Evolutionary conservation across 2,329 filamentous ascomycete genomes (phyloP).

Genomic region (Pseudodiploospora longispora): DNA sequence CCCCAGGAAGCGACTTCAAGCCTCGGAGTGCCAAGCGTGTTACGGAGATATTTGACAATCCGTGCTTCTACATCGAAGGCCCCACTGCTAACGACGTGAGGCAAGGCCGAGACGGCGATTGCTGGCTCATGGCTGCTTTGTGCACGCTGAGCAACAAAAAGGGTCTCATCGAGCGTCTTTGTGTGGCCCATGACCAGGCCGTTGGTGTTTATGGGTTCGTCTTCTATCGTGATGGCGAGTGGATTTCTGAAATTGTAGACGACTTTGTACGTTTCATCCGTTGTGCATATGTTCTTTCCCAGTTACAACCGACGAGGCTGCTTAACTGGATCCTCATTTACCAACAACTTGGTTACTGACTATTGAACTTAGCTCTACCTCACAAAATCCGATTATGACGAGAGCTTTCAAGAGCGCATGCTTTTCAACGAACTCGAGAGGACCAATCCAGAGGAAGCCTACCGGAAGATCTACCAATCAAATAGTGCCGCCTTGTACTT

Average conservation of each 20-base stretch:
- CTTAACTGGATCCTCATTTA: too few species aligned
- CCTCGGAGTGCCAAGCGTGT: slow-evolving; percentile 60
- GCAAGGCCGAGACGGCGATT: slow-evolving; percentile 72
- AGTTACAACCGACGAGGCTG: not conserved
- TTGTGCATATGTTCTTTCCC: not conserved
- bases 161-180: slow-evolving; percentile 63
- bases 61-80: slow-evolving; percentile 70
- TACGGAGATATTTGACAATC: slow-evolving; percentile 65
- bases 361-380: slow-evolving; percentile 35
- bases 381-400: slow-evolving; percentile 53
- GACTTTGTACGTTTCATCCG: slow-evolving; percentile 34
- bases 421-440: slow-evolving; percentile 36
- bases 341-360: not conserved
- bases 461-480: slow-evolving; percentile 62
- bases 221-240: slow-evolving; percentile 73
- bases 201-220: slow-evolving; percentile 82
- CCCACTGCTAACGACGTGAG: slow-evolving; percentile 70
- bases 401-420: slow-evolving; percentile 40
- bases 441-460: slow-evolving; percentile 48
- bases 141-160: slow-evolving; percentile 69
- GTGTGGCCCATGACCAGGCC: slow-evolving; percentile 62
- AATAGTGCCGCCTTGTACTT: slow-evolving; percentile 71
- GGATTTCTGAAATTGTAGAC: slow-evolving; percentile 52
- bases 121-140: slow-evolving; percentile 77
- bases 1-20: slow-evolving; percentile 24